Evolutionary conservation across 2,329 filamentous ascomycete genomes (phyloP).

Genomic region (Bipolaris bicolor): DNA sequence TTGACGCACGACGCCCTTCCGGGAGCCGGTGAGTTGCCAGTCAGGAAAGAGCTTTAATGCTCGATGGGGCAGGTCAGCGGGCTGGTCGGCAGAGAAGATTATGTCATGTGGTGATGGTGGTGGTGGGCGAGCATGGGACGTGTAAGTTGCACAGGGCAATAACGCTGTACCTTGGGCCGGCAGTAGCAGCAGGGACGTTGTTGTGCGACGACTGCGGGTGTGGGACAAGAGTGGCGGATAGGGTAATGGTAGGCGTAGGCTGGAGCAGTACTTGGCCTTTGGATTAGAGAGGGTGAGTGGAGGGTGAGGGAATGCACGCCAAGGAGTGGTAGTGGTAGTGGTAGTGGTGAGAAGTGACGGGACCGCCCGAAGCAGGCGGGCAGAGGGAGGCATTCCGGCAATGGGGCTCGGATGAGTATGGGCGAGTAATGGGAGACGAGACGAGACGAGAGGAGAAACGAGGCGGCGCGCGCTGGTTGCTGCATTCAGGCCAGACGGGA

Average conservation of each 20-base stretch:
- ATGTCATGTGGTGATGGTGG: slow-evolving; percentile 16
- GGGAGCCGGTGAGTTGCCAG: slow-evolving; percentile 35
- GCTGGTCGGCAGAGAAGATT: slow-evolving; percentile 39
- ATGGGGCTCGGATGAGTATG: not conserved
- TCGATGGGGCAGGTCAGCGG: slow-evolving; percentile 36
- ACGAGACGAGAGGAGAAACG: not conserved
- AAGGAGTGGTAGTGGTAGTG: too few relatives aligned
- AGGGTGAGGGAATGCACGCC: too few relatives aligned
- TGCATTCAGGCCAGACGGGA: slow-evolving; percentile 17
- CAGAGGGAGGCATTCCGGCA: slow-evolving; percentile 14
- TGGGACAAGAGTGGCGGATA: slow-evolving; percentile 12
- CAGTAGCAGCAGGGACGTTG: slow-evolving; percentile 11
- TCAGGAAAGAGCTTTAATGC: slow-evolving; percentile 26
- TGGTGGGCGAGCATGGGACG: slow-evolving; percentile 15
- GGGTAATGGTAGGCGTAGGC: not conserved
- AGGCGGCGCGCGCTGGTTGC: not conserved
- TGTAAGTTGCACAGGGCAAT: not conserved
- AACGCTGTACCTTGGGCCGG: not conserved
- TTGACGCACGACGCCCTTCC: slow-evolving; percentile 34
- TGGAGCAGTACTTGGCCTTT: too few relatives aligned
- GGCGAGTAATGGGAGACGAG: not conserved
- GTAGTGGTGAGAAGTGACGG: slow-evolving; percentile 20
- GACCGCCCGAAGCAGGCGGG: slow-evolving; percentile 24
- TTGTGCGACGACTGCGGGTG: slow-evolving; percentile 15
- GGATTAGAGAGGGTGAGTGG: slow-evolving; percentile 28